Base-by-base conservation (phyloP, 805 yeast species). In the Starmera pachycereana region DNA sequence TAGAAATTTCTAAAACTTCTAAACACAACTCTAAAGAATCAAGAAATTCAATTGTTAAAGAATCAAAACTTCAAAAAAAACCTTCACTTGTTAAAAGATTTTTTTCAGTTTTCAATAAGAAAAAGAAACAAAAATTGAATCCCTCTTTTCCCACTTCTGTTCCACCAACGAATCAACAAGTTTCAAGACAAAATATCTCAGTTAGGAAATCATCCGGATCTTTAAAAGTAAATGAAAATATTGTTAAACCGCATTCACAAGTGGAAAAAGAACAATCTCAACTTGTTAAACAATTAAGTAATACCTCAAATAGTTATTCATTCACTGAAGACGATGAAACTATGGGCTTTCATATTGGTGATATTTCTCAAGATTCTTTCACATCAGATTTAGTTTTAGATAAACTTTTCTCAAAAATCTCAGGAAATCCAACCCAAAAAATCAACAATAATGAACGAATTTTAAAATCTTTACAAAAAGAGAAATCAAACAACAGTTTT, bases 311-410 rank as follows among this genome's bases (percentile, higher is more conserved):
- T 32, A 44, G 35, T 8, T 54, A 51, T 34, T 54, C 58, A 8
- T 54, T 54, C 28, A 32, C 38, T n/a, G 56, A 51, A 5, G 54
- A 47, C 7, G 57, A 52, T 14, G 58, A 53, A 29, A 48, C 50
- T 22, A 37, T 33, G 4, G 46, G 41, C n/a, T 38, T 52, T 13
- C 42, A 39, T 8, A 34, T 49, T 12, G 36, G 38, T 14, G 43
- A 40, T 4, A 12, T 41, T 34, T 41, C 33, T 12, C 22, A 14
- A 10, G 40, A 40, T n/a, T 34, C 32, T 27, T 47, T 49, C 25
- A 38, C 37, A 11, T 37, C 42, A 13, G 51, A 49, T 11, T 34
- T 39, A 8, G 40, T 46, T 12, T 12, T 49, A 12, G 38, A 37
- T 13, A 33, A 41, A 4, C 35, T 47, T 37, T 49, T 49, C 37